These are phyloP conservation scores for Tuber umbilicatum DNA, from an alignment of 495 filamentous ascomycete genomes.

Conservation along the genomic window DNA sequence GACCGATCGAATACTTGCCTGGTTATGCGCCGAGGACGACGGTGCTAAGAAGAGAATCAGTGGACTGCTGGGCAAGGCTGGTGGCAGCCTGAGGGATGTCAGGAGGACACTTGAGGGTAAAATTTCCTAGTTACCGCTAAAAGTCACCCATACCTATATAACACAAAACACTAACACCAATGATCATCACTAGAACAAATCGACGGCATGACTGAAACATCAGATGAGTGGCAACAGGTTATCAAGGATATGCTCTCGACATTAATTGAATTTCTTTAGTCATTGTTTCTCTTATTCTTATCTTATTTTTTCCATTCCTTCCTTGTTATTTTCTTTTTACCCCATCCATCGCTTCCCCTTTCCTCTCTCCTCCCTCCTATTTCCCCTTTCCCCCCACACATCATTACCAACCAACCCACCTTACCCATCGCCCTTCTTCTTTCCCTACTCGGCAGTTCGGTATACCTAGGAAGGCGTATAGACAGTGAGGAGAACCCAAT, in stretches of 20 bases:
- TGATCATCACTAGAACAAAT: conserved; percentile 52
- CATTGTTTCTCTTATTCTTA: conserved; percentile 2
- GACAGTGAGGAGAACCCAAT: not conserved
- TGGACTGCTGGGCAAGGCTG: conserved; percentile 58
- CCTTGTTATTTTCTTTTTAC: not conserved
- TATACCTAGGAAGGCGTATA: not conserved
- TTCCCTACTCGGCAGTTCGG: not conserved
- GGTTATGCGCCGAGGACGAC: conserved; percentile 86
- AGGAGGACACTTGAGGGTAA: conserved; percentile 62
- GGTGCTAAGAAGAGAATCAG: conserved; percentile 64
- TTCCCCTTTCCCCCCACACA: not conserved
- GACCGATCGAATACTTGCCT: conserved; percentile 80
- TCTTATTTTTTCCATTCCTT: not conserved
- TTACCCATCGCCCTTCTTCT: not conserved
- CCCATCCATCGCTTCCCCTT: not conserved
- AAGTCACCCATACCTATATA: not conserved
- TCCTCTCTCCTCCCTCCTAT: not conserved
- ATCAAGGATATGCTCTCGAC: conserved; percentile 63
- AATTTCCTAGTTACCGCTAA: conserved; percentile 13
- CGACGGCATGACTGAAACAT: conserved; percentile 51
- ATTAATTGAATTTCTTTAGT: conserved; percentile 52
- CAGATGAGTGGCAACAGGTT: conserved; percentile 54
- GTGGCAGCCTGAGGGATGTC: conserved; percentile 58
- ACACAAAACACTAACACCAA: conserved; percentile 37
- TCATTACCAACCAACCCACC: not conserved